Base-by-base conservation (phyloP, 2,329 filamentous ascomycete genomes). In the Lasiodiplodia sp. region DNA sequence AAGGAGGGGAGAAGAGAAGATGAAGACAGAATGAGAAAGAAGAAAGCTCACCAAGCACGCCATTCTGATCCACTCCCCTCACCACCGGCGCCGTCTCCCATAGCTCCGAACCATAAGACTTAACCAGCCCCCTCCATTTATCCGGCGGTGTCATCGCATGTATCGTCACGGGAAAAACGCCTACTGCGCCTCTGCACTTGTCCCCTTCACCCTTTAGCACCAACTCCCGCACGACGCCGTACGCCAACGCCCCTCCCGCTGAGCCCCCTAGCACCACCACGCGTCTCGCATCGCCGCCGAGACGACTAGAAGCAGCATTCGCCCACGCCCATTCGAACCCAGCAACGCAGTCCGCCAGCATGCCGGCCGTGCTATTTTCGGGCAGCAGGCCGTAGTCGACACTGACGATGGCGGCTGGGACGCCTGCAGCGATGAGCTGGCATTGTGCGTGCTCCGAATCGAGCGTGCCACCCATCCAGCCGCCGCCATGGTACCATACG, bases 401-500 rank as follows among this genome's bases (percentile, higher is more conserved):
- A 11, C 74, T 75, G 49, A 80, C 74, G 40, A 81, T 71, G 55
- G 79, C 70, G 58, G 74, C 77, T 14, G 76, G 74, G 2, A 73
- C 73, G 49, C 71, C 66, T 25, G 75, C 72, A 37, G 77, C 72
- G 28, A 81, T 70, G 21, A 73, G 70, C 34, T 77, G 71, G 69
- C 79, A 80, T 68, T 77, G 72, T 6, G 73, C 71, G 69, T 80
- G 77, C 71, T 81, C 79, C 11, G 73, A 73, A 66, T 80, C 75
- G 34, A 81, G 71, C 70, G 77, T 74, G 18, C 79, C 79, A 7
- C 72, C 72, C 57, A 77, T 72, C 66, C 71, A 81, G 2, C 79
- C 79, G 34, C 79, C 79, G 49, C 79, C 79, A 67, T 80, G 77
- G 58, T 70, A 75, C 70, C 76, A 81, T 8, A 81, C 72, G 34